Evolutionary conservation across 208 protist genomes (phyloP).

Genomic region (Trypanosoma melophagium): DNA sequence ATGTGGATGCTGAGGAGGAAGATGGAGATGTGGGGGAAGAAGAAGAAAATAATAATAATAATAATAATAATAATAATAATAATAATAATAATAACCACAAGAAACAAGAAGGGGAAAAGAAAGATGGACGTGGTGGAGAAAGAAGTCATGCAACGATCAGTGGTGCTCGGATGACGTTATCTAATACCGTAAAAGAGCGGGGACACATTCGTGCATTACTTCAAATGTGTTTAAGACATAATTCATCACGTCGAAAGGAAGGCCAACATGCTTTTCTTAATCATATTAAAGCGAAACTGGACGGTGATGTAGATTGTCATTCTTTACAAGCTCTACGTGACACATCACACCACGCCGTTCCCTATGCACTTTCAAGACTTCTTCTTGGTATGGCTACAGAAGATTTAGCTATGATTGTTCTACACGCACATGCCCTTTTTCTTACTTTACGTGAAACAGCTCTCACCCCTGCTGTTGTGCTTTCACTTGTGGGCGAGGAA

Average conservation of each 20-base stretch:
- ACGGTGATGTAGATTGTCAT: constrained; percentile 60
- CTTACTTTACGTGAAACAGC: constrained; percentile 56
- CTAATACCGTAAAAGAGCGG: constrained; percentile 72
- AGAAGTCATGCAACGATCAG: constrained; percentile 36
- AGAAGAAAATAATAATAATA: constrained; percentile 7
- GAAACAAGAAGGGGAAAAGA: constrained; percentile 12
- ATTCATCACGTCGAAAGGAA: constrained; percentile 64
- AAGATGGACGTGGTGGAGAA: neutral
- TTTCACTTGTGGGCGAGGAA: constrained; percentile 77
- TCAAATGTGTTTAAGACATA: constrained; percentile 86
- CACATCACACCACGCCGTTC: constrained; percentile 77
- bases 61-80: neutral
- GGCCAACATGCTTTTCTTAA: constrained; percentile 86
- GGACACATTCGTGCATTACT: constrained; percentile 79
- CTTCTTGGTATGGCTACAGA: constrained; percentile 87
- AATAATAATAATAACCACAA: constrained; percentile 1
- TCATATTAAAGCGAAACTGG: constrained; percentile 67
- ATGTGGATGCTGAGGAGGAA: constrained; percentile 23
- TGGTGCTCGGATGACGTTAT: constrained; percentile 52
- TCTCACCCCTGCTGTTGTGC: constrained; percentile 53
- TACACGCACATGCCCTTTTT: constrained; percentile 77
- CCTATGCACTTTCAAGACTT: constrained; percentile 76
- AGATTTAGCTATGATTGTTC: constrained; percentile 71
- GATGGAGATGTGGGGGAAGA: constrained; percentile 7
- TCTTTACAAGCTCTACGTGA: constrained; percentile 64